Percentiles rank a stretch among this genome's conserved stretches.
Conservation (phyloP, 2,329 filamentous ascomycete genomes). For the Venturia aucupariae region DNA sequence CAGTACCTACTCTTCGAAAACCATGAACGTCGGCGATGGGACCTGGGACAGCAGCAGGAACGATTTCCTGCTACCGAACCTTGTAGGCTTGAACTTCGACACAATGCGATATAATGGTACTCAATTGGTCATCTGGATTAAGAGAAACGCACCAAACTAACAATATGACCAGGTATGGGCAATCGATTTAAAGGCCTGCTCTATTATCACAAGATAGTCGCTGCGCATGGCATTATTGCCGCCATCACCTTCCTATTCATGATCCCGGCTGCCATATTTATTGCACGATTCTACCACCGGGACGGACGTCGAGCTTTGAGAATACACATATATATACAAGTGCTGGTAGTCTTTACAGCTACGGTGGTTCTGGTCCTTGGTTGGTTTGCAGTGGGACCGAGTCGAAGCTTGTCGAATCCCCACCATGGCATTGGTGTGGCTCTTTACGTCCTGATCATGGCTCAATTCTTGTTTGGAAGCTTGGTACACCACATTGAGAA, state of each 20-base stretch:
- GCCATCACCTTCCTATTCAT: slow-evolving; percentile 66
- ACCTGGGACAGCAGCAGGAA: slow-evolving; percentile 75
- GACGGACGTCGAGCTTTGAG: slow-evolving; percentile 53
- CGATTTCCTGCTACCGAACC: slow-evolving; percentile 67
- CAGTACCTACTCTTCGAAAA: slow-evolving; percentile 63
- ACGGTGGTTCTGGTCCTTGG: slow-evolving; percentile 67
- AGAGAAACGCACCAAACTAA: background rate
- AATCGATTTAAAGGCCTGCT: slow-evolving; percentile 63
- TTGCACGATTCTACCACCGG: slow-evolving; percentile 59
- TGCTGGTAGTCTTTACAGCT: slow-evolving; percentile 57
- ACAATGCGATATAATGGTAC: slow-evolving; percentile 79
- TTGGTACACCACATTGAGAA: slow-evolving; percentile 49
- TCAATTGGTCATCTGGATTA: too few relatives aligned
- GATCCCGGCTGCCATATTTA: slow-evolving; percentile 64
- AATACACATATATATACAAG: slow-evolving; percentile 65
- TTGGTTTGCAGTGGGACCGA: slow-evolving; percentile 67
- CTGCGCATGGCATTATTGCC: slow-evolving; percentile 63
- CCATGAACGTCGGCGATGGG: slow-evolving; percentile 70
- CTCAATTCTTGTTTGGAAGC: slow-evolving; percentile 62
- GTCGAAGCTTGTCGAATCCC: slow-evolving; percentile 65
- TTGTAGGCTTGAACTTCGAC: slow-evolving; percentile 67
- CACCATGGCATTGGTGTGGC: slow-evolving; percentile 78
- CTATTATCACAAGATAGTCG: slow-evolving; percentile 62
- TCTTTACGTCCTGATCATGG: slow-evolving; percentile 62
- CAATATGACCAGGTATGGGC: slow-evolving; percentile 57